Conservation (phyloP, 2,329 filamentous ascomycete genomes). For the Apiospora hydei region DNA sequence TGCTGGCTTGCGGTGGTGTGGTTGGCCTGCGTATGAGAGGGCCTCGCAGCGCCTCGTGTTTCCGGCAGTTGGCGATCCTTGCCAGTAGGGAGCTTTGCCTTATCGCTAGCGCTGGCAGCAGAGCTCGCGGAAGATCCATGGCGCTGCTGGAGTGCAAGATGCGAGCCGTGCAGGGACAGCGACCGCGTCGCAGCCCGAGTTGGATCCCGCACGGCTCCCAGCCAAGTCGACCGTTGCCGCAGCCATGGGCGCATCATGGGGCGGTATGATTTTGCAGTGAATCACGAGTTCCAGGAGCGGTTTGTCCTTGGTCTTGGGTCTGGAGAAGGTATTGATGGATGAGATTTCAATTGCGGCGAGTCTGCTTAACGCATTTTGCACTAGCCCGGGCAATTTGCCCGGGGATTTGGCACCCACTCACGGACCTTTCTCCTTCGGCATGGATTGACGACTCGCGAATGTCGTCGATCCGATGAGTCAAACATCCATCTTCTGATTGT, state of each 20-base stretch:
- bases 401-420: background rate
- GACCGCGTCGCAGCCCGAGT: background rate
- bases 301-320: background rate
- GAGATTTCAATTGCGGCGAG: background rate
- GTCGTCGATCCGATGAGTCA: too few relatives aligned
- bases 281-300: background rate
- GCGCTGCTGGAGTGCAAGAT: background rate
- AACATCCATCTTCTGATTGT: too few relatives aligned
- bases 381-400: background rate
- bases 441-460: background rate
- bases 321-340: background rate
- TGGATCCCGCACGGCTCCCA: background rate
- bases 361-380: background rate
- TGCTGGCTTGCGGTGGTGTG: background rate
- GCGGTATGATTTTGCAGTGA: background rate
- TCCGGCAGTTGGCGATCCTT: background rate
- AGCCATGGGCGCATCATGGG: background rate
- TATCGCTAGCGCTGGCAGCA: background rate
- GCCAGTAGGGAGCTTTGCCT: background rate
- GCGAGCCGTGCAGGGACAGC: background rate
- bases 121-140: background rate
- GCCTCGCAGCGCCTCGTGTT: background rate
- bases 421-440: background rate
- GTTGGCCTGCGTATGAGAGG: background rate
- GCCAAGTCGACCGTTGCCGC: background rate